phyloP scores from a whole-genome alignment of 1,139 yeast genomes.

The Debaryomyces fabryi region DNA sequence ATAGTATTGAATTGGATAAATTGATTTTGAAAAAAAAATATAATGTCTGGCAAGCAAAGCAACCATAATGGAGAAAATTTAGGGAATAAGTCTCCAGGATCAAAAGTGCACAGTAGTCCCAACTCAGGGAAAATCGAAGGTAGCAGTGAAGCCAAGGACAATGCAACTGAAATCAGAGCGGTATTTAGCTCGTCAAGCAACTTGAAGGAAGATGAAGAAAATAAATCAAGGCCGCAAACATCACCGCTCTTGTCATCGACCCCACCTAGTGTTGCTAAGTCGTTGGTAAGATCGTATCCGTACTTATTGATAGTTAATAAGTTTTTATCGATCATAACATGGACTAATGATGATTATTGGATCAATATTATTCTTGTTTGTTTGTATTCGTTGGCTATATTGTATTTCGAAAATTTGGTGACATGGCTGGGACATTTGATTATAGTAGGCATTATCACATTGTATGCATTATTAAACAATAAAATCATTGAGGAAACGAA shows the following conservation, averaged over 20 bases:
- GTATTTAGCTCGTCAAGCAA: slow-evolving; percentile 12
- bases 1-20: background rate
- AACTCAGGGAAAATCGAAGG: slow-evolving; percentile 5
- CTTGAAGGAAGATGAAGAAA: slow-evolving; percentile 2
- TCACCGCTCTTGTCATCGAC: slow-evolving; percentile 78
- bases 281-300: slow-evolving; percentile 81
- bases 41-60: slow-evolving; percentile 6
- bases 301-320: slow-evolving; percentile 74
- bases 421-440: slow-evolving; percentile 81
- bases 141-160: slow-evolving; percentile 6
- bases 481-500: slow-evolving; percentile 55
- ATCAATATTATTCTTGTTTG: slow-evolving; percentile 65
- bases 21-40: background rate
- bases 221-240: slow-evolving; percentile 41
- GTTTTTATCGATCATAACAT: slow-evolving; percentile 71
- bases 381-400: slow-evolving; percentile 57
- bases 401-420: slow-evolving; percentile 73
- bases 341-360: slow-evolving; percentile 91
- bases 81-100: slow-evolving; percentile 6
- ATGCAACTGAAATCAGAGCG: slow-evolving; percentile 16
- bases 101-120: slow-evolving; percentile 6
- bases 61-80: slow-evolving; percentile 1
- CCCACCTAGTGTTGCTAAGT: slow-evolving; percentile 88
- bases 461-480: slow-evolving; percentile 64
- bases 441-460: slow-evolving; percentile 65